These are phyloP conservation scores for Aureobasidium melanogenum DNA, from an alignment of 2,329 filamentous ascomycete genomes.

Conservation along the genomic window DNA sequence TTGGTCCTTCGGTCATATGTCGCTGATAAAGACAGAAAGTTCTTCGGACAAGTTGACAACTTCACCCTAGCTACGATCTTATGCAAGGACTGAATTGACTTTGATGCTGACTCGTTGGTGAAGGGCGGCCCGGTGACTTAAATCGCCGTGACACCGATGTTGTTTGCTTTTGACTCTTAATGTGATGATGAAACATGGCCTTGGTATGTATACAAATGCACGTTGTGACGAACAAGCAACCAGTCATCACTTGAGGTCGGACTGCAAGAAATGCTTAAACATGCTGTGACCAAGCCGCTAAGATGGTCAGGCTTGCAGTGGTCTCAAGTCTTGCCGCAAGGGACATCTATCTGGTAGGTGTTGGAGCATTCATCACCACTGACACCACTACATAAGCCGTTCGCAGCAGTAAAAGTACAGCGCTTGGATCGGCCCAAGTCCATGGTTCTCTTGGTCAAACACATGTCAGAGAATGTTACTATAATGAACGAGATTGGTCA, in stretches of 20 bases:
- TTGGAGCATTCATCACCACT: not conserved
- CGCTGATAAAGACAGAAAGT: not conserved
- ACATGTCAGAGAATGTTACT: not conserved
- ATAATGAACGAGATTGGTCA: not conserved
- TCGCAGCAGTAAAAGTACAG: not conserved
- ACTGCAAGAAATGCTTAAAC: constrained; percentile 1
- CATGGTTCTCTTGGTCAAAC: not conserved
- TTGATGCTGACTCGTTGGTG: not conserved
- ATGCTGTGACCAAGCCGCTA: not conserved
- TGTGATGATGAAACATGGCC: constrained; percentile 1
- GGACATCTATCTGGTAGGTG: not conserved
- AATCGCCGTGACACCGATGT: constrained; percentile 1
- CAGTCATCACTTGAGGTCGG: not conserved
- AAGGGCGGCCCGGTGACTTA: not conserved
- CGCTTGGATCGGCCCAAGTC: not conserved
- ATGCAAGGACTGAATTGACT: not conserved
- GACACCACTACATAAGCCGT: not conserved
- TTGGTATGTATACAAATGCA: not conserved
- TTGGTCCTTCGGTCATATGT: not conserved
- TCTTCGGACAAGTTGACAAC: not conserved
- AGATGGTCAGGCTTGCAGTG: not conserved
- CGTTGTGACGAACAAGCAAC: not conserved
- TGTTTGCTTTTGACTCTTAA: not conserved
- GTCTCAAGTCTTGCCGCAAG: not conserved
- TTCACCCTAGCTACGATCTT: not conserved